phyloP scores from a whole-genome alignment of 1,139 yeast species.

The Debaryomycetaceae sp. region DNA sequence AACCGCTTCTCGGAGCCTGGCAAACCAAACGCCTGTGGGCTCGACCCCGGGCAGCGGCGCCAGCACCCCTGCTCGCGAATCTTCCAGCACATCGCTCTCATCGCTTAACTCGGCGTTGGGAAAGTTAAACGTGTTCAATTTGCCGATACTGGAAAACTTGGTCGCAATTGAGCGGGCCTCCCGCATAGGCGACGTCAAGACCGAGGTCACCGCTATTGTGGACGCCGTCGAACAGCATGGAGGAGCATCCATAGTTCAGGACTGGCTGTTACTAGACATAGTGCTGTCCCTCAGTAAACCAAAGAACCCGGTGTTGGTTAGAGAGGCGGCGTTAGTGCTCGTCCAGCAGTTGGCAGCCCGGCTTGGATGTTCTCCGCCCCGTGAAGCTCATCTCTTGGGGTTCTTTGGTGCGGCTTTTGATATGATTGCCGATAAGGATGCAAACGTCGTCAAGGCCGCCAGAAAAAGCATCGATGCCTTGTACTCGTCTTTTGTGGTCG shows the following conservation, averaged over 20 bases:
- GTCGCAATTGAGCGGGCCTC: slow-evolving; percentile 44
- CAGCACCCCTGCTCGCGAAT: slow-evolving; percentile 27
- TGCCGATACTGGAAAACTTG: slow-evolving; percentile 62
- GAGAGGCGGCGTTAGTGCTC: slow-evolving; percentile 66
- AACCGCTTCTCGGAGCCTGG: slow-evolving; percentile 4
- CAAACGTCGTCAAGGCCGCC: slow-evolving; percentile 75
- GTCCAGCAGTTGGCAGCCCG: slow-evolving; percentile 58
- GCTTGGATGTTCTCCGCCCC: slow-evolving; percentile 59
- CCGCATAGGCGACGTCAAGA: slow-evolving; percentile 54
- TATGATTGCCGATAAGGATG: slow-evolving; percentile 74
- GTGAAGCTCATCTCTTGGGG: slow-evolving; percentile 62
- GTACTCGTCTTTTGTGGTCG: slow-evolving; percentile 62
- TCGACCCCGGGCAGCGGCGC: slow-evolving; percentile 33
- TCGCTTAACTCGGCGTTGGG: slow-evolving; percentile 62
- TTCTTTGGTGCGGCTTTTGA: slow-evolving; percentile 51
- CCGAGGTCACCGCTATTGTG: slow-evolving; percentile 48
- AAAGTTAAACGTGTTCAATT: slow-evolving; percentile 42
- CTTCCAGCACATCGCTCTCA: slow-evolving; percentile 59
- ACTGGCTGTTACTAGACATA: slow-evolving; percentile 58
- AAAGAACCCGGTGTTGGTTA: slow-evolving; percentile 59
- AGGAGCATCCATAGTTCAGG: slow-evolving; percentile 40
- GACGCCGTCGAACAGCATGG: slow-evolving; percentile 27
- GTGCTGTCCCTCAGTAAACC: slow-evolving; percentile 57
- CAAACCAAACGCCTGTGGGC: slow-evolving; percentile 17
- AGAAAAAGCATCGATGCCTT: slow-evolving; percentile 58